Conservation (phyloP, 2,329 filamentous ascomycete species). For the Exophiala bonariae region DNA sequence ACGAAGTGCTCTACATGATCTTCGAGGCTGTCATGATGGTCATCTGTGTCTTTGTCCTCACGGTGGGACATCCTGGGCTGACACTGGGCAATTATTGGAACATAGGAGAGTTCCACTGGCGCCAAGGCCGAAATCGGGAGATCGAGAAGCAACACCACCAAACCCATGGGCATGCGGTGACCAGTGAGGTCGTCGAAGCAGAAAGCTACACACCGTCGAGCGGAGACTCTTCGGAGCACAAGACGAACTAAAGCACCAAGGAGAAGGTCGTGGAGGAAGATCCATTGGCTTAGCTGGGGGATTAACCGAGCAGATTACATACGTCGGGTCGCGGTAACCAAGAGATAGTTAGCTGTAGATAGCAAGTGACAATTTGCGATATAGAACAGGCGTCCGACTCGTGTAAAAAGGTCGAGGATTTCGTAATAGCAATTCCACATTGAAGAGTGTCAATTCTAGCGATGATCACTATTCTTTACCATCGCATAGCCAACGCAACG, state of each 20-base stretch:
- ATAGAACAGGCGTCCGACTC: too few species aligned
- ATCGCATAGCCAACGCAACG: background rate
- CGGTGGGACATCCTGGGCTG: slow-evolving; percentile 8
- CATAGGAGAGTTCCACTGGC: slow-evolving; percentile 5
- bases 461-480: background rate
- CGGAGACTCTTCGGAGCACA: background rate
- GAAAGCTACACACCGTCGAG: background rate
- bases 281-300: background rate
- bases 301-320: background rate
- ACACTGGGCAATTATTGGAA: slow-evolving; percentile 8
- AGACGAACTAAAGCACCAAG: background rate
- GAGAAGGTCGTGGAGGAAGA: background rate
- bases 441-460: background rate
- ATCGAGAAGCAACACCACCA: slow-evolving; percentile 1
- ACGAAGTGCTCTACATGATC: slow-evolving; percentile 49
- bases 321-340: background rate
- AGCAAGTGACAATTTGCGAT: too few species aligned
- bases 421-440: too few species aligned
- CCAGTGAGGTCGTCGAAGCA: background rate
- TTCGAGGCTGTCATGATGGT: slow-evolving; percentile 54
- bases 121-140: background rate
- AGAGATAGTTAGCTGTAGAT: background rate
- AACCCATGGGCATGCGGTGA: background rate
- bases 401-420: too few species aligned
- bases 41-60: slow-evolving; percentile 9